Conservation (phyloP, 2,329 filamentous ascomycete species). For the Colletotrichum sp. region DNA sequence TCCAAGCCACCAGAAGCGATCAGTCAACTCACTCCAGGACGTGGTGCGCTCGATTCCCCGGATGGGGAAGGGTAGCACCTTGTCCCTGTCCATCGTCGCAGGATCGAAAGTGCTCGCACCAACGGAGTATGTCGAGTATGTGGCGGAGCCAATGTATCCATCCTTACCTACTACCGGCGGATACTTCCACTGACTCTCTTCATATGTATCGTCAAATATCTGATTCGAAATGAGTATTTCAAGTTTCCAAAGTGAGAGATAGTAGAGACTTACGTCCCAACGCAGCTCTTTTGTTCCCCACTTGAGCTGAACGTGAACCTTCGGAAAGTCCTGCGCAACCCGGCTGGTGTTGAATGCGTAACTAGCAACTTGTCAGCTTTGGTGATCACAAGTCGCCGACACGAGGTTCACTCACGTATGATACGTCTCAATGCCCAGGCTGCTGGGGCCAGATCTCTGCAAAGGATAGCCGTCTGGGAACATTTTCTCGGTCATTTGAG, state of each 20-base stretch:
- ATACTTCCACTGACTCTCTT: conserved; percentile 30
- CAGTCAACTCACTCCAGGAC: conserved; percentile 2
- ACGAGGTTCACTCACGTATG: not conserved
- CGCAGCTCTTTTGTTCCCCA: conserved; percentile 22
- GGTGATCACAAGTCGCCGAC: not conserved
- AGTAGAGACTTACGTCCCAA: conserved; percentile 16
- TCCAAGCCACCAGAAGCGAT: conserved; percentile 32
- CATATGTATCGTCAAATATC: conserved; percentile 30
- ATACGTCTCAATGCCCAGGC: conserved; percentile 1
- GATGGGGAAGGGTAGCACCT: conserved; percentile 26
- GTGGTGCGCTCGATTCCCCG: conserved; percentile 23
- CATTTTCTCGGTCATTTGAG: conserved; percentile 3
- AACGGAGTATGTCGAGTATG: conserved; percentile 24
- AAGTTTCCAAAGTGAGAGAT: accelerated
- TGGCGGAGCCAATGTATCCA: conserved; percentile 31
- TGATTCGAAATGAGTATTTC: not conserved
- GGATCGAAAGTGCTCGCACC: conserved; percentile 23
- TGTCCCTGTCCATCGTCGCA: conserved; percentile 25
- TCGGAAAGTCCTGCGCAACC: conserved; percentile 24
- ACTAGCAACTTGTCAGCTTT: not conserved
- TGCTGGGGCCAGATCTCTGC: not conserved
- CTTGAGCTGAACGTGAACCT: conserved; percentile 7
- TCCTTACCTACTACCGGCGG: conserved; percentile 30
- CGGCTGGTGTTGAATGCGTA: conserved; percentile 18
- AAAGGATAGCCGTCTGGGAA: conserved; percentile 2